Conservation (phyloP, 1,284 basidiomycete genomes). For the Apiotrichum gamsii region DNA sequence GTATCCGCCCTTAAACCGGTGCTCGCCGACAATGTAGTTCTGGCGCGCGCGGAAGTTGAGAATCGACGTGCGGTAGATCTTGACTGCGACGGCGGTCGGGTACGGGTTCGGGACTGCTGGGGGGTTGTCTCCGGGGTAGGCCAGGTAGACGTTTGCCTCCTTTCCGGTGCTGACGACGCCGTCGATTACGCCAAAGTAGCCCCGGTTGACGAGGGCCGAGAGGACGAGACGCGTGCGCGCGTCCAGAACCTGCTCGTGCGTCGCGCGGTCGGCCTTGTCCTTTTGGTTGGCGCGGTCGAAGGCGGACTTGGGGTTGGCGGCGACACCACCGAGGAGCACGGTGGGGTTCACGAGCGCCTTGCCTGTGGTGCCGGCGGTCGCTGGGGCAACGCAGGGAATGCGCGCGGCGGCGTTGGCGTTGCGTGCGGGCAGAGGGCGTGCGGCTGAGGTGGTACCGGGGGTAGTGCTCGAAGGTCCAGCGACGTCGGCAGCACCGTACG, state of each 20-base stretch:
- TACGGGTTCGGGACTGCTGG: slow-evolving; percentile 51
- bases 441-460: slow-evolving; percentile 5
- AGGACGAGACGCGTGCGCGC: slow-evolving; percentile 81
- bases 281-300: slow-evolving; percentile 76
- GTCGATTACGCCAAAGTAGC: slow-evolving; percentile 76
- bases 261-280: slow-evolving; percentile 90
- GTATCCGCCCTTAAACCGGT: slow-evolving; percentile 89
- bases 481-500: slow-evolving; percentile 41
- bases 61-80: slow-evolving; percentile 98
- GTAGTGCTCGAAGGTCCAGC: background rate
- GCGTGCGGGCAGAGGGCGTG: slow-evolving; percentile 32
- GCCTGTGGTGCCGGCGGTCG: slow-evolving; percentile 51
- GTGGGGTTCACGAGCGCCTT: slow-evolving; percentile 63
- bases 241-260: slow-evolving; percentile 89
- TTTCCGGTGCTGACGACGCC: slow-evolving; percentile 93
- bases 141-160: slow-evolving; percentile 94
- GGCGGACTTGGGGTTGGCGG: slow-evolving; percentile 81
- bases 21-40: slow-evolving; percentile 83
- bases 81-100: slow-evolving; percentile 70
- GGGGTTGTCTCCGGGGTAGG: slow-evolving; percentile 57
- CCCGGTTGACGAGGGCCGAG: slow-evolving; percentile 88
- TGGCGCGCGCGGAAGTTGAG: slow-evolving; percentile 95
- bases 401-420: slow-evolving; percentile 22
- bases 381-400: slow-evolving; percentile 44
- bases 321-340: slow-evolving; percentile 55